Evolutionary conservation across 345 rosid species (phyloP), one percentile per base, ranked within the genome.

Genomic region (Eucalyptus victrix): DNA sequence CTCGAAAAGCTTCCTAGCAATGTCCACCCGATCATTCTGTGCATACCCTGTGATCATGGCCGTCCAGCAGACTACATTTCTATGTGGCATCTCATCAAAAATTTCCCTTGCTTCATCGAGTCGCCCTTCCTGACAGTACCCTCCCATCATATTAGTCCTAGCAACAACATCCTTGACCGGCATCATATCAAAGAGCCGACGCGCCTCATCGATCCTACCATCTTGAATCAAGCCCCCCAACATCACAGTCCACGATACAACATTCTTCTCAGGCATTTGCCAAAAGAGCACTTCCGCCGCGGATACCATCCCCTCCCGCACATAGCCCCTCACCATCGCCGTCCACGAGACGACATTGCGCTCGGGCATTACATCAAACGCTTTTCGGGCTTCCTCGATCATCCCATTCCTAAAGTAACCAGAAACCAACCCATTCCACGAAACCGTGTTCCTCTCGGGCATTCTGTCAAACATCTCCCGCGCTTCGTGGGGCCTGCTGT

Each of bases 161-260:
- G 97, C 95, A 47, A 96, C 96, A 47, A 93, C 93, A 93, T 97
- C 99, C 91, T 95, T 97, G 90, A 80, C 90, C 1, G 98, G 96
- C 96, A 97, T 96, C 94, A 91, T 90, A 89, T 94, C 95, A 90
- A 90, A 97, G 87, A 96, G 88, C 91, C 49, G 91, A 37, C 89
- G 72, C 1, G 98, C 99, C 49, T 97, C 98, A 60, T 95, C 95
- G 0, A 95, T 86, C 40, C 95, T 94, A 49, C 94, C 92, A 58
- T 92, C 94, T 37, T 91, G 95, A 88, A 95, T 91, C 90, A 97
- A 91, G 49, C 98, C 98, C 87, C 97, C 94, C 62, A 95, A 89
- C 96, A 97, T 97, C 88, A 96, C 97, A 54, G 97, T 96, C 98
- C 97, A 97, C 49, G 97, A 96, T 37, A 95, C 94, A 85, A 94